Evolutionary conservation across 2,329 filamentous ascomycete species (phyloP), one percentile per base, ranked within the genome.

Genomic region (Exserohilum turcica): DNA sequence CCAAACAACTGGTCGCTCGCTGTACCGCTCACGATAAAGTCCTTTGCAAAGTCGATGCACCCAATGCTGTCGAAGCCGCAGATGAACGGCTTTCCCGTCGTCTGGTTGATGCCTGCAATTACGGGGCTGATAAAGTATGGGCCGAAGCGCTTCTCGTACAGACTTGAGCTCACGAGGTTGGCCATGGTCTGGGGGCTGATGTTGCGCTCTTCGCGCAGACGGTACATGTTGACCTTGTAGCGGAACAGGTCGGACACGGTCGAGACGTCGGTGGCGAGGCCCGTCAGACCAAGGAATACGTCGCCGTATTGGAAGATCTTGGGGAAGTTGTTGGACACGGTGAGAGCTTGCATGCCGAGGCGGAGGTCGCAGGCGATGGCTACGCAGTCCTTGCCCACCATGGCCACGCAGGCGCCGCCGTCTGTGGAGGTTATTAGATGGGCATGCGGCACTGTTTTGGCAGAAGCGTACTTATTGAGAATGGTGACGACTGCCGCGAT

Each of bases 191-290:
- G 85, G 39, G 94, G 94, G 50, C 90, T 88, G 78, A 99, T 97
- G 82, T 92, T 85, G 74, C 94, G 92, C 84, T 99, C 94, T 83
- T 99, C 94, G 72, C 94, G 91, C 72, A 99, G 86, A 63, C 94
- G 90, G 85, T 99, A 99, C 90, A 99, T 95, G 85, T 99, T 99
- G 77, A 96, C 91, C 84, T 99, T 99, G 87, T 96, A 97, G 74
- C 94, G 92, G 85, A 99, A 96, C 65, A 97, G 88, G 79, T 99
- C 93, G 69, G 88, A 90, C 66, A 99, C 93, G 66, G 93, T 97
- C 62, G 85, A 86, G 62, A 99, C 92, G 76, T 99, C 94, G 67
- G 94, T 99, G 57, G 94, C 94, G 45, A 99, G 90, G 50, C 94
- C 94, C 4, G 94, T 97, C 57, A 99, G 87, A 51, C 94, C 94